Conservation (phyloP, 1,284 basidiomycete species). For the Wallemia ichthyophaga region DNA sequence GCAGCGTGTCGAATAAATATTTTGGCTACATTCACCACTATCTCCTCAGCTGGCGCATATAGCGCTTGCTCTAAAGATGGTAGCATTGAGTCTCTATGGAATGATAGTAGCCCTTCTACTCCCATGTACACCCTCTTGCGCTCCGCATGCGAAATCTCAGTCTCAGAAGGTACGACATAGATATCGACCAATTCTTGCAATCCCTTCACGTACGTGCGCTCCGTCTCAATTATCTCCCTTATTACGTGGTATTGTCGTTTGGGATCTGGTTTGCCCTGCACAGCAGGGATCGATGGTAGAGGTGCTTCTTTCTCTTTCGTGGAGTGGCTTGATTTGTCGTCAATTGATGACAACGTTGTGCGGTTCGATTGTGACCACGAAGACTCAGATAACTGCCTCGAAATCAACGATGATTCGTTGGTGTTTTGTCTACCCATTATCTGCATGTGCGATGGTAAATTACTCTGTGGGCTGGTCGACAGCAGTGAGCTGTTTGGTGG, state of each 20-base stretch:
- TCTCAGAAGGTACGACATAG: constrained; percentile 73
- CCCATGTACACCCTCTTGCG: constrained; percentile 79
- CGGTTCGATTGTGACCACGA: constrained; percentile 6
- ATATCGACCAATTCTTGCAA: constrained; percentile 78
- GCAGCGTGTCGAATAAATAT: constrained; percentile 76
- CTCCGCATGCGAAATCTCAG: constrained; percentile 55
- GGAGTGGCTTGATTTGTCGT: constrained; percentile 7
- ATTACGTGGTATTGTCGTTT: constrained; percentile 44
- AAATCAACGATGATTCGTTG: constrained; percentile 3
- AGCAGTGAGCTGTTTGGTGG: background rate
- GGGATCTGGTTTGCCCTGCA: constrained; percentile 66
- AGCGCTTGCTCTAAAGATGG: constrained; percentile 51
- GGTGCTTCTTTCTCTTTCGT: constrained; percentile 14
- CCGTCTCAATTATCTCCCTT: constrained; percentile 64
- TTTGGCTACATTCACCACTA: constrained; percentile 53
- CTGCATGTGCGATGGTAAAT: constrained; percentile 5
- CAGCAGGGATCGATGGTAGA: constrained; percentile 17
- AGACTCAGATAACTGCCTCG: constrained; percentile 6
- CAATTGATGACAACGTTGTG: constrained; percentile 4
- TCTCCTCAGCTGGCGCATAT: constrained; percentile 18
- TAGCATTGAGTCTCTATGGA: constrained; percentile 72
- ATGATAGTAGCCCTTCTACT: constrained; percentile 61
- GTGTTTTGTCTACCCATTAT: constrained; percentile 4
- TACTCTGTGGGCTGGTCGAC: background rate
- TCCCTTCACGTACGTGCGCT: constrained; percentile 77